A percentile compares a stretch with the other conserved stretches of the same genome.
Evolutionary conservation across 225 moss, liverwort and hornwort genomes (phyloP).

Genomic region (Bryum argenteum): DNA sequence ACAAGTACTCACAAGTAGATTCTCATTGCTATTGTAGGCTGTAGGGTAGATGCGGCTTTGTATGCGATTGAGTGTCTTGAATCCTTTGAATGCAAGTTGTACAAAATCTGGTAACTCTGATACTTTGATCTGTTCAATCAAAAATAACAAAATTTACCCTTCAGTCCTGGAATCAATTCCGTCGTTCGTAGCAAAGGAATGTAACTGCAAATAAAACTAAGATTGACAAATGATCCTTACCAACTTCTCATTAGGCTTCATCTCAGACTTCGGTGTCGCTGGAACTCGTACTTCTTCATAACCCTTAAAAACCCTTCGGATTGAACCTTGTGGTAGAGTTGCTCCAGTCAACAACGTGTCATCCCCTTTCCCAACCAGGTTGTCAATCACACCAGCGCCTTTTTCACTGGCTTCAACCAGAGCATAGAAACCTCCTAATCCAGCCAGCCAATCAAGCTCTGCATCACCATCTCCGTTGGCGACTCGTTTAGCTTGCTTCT

Average conservation of each 20-base stretch:
- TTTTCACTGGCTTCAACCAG: constrained; percentile 86
- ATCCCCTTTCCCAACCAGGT: constrained; percentile 82
- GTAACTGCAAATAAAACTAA: neutral
- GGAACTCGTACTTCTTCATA: constrained; percentile 99
- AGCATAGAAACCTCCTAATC: constrained; percentile 83
- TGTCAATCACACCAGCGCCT: constrained; percentile 62
- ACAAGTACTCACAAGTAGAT: constrained; percentile 77
- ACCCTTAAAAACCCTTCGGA: constrained; percentile 79
- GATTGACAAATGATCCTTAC: constrained; percentile 38
- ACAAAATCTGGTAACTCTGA: constrained; percentile 88
- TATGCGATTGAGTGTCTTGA: constrained; percentile 82
- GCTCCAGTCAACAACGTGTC: constrained; percentile 69
- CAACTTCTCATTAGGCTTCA: constrained; percentile 81
- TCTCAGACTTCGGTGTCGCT: constrained; percentile 72
- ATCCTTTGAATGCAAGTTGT: constrained; percentile 92
- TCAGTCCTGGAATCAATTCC: constrained; percentile 5
- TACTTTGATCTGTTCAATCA: constrained; percentile 69
- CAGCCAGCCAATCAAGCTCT: constrained; percentile 82
- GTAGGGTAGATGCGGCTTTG: constrained; percentile 92
- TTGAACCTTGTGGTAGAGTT: constrained; percentile 78
- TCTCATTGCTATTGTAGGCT: constrained; percentile 89
- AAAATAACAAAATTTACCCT: constrained; percentile 20
- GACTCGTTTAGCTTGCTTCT: constrained; percentile 82
- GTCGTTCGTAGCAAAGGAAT: constrained; percentile 12
- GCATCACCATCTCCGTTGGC: constrained; percentile 75